A percentile compares a stretch with the other conserved stretches of the same genome.
Conservation (phyloP, 75 land plant species). For the Sequoiadendron giganteum region DNA sequence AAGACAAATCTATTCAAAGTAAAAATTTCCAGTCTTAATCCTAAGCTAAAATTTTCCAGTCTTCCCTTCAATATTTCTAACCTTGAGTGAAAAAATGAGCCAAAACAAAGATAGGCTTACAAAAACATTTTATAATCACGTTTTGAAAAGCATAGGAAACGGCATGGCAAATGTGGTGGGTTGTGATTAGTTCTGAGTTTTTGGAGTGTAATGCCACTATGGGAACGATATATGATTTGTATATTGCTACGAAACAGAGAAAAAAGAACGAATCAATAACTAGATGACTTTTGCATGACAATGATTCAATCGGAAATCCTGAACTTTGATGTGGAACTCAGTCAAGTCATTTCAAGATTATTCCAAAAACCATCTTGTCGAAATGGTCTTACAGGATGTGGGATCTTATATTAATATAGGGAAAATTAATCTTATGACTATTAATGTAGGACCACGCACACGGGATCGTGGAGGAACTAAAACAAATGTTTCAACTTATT, state of each 20-base stretch:
- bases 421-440: background rate
- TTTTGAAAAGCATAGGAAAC: too few species aligned
- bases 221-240: background rate
- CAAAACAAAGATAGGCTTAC: too few species aligned
- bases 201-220: background rate
- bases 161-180: too few species aligned
- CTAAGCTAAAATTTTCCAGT: too few species aligned
- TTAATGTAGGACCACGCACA: background rate
- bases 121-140: too few species aligned
- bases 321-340: too few species aligned
- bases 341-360: background rate
- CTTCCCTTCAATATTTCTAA: too few species aligned
- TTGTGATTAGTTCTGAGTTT: too few species aligned
- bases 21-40: too few species aligned
- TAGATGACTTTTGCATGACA: background rate
- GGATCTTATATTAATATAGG: background rate
- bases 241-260: background rate
- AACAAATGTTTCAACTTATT: background rate
- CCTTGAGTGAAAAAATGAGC: too few species aligned
- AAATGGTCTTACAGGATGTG: background rate
- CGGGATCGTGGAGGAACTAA: background rate
- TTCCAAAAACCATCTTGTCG: background rate
- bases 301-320: background rate
- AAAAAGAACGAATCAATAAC: background rate
- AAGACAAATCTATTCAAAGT: too few species aligned